Evolutionary conservation across 1,284 basidiomycete species (phyloP), one percentile per base, ranked within the genome.

Genomic region (Rhodotorula glutinis): DNA sequence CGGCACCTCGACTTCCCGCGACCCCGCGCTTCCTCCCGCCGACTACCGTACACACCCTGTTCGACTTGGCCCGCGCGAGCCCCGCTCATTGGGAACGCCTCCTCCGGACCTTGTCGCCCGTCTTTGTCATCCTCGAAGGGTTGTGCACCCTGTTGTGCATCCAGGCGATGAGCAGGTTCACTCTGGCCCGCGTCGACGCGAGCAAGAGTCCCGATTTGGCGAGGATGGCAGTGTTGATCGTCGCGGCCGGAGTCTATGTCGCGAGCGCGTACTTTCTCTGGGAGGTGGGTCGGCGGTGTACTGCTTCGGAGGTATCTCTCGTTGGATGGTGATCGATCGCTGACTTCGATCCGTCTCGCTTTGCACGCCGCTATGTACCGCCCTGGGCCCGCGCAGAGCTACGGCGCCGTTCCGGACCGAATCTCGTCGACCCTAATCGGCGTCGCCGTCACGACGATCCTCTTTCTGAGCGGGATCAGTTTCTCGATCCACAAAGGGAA

Each of bases 381-480:
- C n/a, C 38, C 27, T 29, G 8, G 13, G 27, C 11, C n/a, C 25
- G 17, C 10, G 23, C 49, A 63, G 51, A 66, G 54, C 27, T 73
- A 71, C 60, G 69, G 65, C 30, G 63, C 89, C 13, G 91, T 91
- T 9, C 83, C 86, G 3, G 89, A 89, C 1, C 89, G 89, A 10
- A 80, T 92, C 46, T 88, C 89, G n/a, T 89, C 91, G 2, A 92
- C 90, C 0, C 80, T 93, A 23, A 81, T 92, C 23, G 91, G 91
- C 8, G 89, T 87, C 19, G 88, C 88, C 17, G 75, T 87, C 66
- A 88, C 87, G 1, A 82, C 83, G 13, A 82, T 88, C 72, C 77
- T 94, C 54, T 97, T 97, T 80, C 83, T 97, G 47, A 92, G 90
- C 3, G 83, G 91, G 71, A 95, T 97, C 71, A 91, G 91, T 9